These are phyloP conservation scores for Athelia psychrophila DNA, from an alignment of 1,284 basidiomycete species.

Conservation along the genomic window DNA sequence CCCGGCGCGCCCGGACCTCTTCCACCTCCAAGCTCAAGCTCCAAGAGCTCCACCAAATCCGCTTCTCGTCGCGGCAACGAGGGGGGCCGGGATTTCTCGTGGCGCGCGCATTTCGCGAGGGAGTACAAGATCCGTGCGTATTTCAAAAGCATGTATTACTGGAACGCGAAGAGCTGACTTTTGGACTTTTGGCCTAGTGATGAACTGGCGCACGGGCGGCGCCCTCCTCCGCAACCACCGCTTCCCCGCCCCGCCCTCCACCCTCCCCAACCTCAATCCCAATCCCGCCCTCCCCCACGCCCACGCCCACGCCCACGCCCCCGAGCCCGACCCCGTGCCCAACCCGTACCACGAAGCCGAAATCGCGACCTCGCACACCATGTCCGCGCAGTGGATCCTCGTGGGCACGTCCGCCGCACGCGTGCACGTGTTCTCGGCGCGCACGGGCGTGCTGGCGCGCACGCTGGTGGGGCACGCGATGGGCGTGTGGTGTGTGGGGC, in stretches of 20 bases:
- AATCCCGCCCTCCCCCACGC: conserved; percentile 68
- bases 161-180: background rate
- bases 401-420: conserved; percentile 88
- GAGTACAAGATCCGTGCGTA: conserved; percentile 72
- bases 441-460: conserved; percentile 74
- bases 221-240: conserved; percentile 74
- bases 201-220: conserved; percentile 86
- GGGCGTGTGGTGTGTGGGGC: conserved; percentile 91
- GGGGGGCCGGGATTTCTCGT: conserved; percentile 58
- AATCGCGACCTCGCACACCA: conserved; percentile 86
- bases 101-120: conserved; percentile 72
- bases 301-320: conserved; percentile 46
- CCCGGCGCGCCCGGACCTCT: background rate
- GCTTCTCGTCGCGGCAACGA: no score
- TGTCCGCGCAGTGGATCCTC: conserved; percentile 85
- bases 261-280: no score
- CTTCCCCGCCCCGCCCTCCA: conserved; percentile 35
- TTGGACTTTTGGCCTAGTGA: conserved; percentile 48
- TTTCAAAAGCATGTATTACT: conserved; percentile 7
- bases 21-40: no score
- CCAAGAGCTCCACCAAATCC: background rate
- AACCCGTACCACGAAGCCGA: conserved; percentile 72
- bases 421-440: conserved; percentile 86
- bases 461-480: conserved; percentile 84
- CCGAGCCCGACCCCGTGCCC: conserved; percentile 43